Evolutionary conservation across 1,284 basidiomycete species (phyloP).

Genomic region (Ceraceosorus guamensis): DNA sequence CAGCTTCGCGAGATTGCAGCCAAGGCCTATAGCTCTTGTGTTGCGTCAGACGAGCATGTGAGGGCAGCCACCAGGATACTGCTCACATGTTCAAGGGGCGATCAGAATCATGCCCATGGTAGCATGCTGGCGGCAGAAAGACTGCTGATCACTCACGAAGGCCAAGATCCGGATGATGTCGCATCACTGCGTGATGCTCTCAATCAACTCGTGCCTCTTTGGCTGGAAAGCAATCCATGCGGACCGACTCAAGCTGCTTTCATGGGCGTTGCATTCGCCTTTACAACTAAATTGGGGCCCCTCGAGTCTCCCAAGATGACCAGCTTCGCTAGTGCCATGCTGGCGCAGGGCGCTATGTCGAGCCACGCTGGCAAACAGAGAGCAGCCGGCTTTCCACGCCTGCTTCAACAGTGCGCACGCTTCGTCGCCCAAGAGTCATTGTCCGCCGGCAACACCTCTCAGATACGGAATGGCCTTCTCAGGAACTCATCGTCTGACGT

Average conservation of each 20-base stretch:
- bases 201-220: background rate
- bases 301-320: no score
- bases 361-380: background rate
- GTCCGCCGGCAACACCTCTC: no score
- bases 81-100: background rate
- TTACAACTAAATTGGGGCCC: background rate
- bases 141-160: background rate
- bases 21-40: background rate
- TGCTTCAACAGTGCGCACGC: no score
- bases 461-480: no score
- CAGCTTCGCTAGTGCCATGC: no score
- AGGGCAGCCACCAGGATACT: background rate
- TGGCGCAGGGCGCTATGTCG: no score
- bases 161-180: background rate
- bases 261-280: conserved; percentile 14
- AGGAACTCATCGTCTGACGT: no score
- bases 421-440: no score
- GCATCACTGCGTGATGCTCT: background rate
- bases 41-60: background rate
- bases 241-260: conserved; percentile 25
- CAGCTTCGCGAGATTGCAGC: conserved; percentile 9
- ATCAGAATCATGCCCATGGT: conserved; percentile 35
- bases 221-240: conserved; percentile 23
- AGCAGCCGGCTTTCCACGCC: background rate
- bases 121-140: conserved; percentile 16